Percentiles rank a stretch among this genome's conserved stretches.
phyloP scores from a whole-genome alignment of 371 early-diverging fungal genomes.

The Mortierella polycephala region DNA sequence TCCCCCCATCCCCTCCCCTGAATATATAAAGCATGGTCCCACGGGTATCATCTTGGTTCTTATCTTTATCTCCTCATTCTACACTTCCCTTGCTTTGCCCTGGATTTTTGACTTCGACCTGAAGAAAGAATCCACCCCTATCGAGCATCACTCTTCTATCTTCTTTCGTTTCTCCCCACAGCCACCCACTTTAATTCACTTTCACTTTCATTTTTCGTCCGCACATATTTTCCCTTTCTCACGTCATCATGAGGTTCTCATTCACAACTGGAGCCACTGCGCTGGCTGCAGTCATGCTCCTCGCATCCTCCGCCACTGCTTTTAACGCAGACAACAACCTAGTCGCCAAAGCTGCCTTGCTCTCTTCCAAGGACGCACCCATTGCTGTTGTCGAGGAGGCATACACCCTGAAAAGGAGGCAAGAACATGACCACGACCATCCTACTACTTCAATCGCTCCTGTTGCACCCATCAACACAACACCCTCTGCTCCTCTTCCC shows the following conservation, averaged over 20 bases:
- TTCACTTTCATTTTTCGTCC: no score
- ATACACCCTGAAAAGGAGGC: slow-evolving; percentile 6
- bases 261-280: not conserved
- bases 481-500: slow-evolving; percentile 12
- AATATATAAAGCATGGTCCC: not conserved
- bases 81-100: no score
- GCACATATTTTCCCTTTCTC: not conserved
- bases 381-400: not conserved
- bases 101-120: no score
- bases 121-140: no score
- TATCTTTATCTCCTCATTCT: no score
- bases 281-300: not conserved
- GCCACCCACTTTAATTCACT: no score
- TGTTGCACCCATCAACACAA: not conserved
- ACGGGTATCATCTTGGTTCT: no score
- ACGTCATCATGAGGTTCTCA: not conserved
- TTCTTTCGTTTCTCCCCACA: no score
- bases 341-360: not conserved
- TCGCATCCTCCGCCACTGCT: not conserved
- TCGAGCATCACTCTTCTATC: no score
- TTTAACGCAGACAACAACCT: not conserved
- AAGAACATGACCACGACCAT: slow-evolving; percentile 21
- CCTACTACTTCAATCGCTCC: slow-evolving; percentile 4
- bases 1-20: no score
- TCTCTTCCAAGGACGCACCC: not conserved